A percentile compares a stretch with the other conserved stretches of the same genome.
These are phyloP conservation scores for Prunus mume DNA, from an alignment of 306 rosid genomes.

Conservation along the genomic window DNA sequence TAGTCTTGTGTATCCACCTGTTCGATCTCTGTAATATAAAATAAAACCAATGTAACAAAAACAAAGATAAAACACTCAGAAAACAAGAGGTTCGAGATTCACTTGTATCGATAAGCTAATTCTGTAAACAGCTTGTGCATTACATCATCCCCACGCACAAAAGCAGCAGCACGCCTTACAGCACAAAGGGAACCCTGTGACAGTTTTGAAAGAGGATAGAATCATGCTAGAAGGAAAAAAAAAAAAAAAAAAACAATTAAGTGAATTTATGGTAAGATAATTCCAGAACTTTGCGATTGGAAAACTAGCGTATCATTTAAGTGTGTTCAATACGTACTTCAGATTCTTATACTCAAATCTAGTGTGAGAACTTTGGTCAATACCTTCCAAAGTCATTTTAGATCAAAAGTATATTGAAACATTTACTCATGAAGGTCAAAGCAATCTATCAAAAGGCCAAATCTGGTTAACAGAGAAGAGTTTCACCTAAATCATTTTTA, in stretches of 20 bases:
- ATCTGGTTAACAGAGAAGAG: neutral
- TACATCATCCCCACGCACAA: slow-evolving; percentile 91
- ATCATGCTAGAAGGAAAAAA: neutral
- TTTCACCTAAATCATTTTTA: neutral
- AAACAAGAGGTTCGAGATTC: slow-evolving; percentile 20
- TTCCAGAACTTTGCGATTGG: neutral
- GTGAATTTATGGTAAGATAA: neutral
- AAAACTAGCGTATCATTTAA: neutral
- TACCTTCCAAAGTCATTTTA: neutral
- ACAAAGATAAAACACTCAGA: neutral
- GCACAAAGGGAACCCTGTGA: slow-evolving; percentile 75
- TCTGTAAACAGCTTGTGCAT: slow-evolving; percentile 89
- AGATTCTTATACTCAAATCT: neutral
- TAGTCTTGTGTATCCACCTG: slow-evolving; percentile 90
- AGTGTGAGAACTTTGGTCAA: neutral
- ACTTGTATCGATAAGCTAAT: slow-evolving; percentile 90
- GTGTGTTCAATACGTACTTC: neutral
- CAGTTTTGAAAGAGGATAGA: slow-evolving; percentile 13
- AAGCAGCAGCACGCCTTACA: slow-evolving; percentile 75
- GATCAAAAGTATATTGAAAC: neutral
- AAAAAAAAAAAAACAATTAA: neutral
- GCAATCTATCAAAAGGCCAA: neutral
- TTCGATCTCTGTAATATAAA: slow-evolving; percentile 65
- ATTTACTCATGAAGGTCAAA: neutral
- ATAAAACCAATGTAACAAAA: slow-evolving; percentile 15